Percentiles rank a stretch among this genome's conserved stretches.
phyloP scores from a whole-genome alignment of 2,329 filamentous ascomycete species.

The Colletotrichum camelliae region DNA sequence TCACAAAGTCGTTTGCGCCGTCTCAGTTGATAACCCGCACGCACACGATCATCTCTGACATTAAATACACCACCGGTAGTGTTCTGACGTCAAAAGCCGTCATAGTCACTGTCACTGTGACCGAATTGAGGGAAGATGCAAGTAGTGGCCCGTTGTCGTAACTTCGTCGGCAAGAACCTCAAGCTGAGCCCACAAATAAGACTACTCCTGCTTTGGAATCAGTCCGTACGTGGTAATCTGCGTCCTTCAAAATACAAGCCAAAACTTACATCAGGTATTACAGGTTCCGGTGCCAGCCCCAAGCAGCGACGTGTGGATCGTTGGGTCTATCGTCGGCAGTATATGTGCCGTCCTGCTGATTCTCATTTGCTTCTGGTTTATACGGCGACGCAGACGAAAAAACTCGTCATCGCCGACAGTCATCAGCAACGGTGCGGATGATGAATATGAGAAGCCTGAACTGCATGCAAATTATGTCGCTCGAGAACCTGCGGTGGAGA shows the following conservation, averaged over 20 bases:
- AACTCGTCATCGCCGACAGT: too few relatives aligned
- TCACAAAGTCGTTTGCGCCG: too few relatives aligned
- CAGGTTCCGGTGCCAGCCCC: neutral
- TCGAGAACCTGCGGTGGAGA: neutral
- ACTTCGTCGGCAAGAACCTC: neutral
- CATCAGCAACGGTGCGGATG: neutral
- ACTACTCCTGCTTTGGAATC: neutral
- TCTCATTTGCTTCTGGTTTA: neutral
- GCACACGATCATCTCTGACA: neutral
- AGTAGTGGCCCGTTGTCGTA: neutral
- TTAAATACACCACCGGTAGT: fast-evolving
- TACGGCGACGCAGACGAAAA: neutral
- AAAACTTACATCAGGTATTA: neutral
- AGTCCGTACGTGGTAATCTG: neutral
- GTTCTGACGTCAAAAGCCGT: neutral
- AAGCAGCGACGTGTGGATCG: neutral
- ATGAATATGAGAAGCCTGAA: neutral
- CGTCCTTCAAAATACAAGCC: neutral
- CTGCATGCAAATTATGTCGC: neutral
- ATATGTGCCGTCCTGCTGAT: neutral
- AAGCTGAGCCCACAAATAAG: fast-evolving
- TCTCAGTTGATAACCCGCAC: too few relatives aligned
- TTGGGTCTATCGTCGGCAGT: neutral
- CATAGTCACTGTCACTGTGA: too few relatives aligned
- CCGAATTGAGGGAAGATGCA: neutral